Base-by-base conservation (phyloP, 2,329 filamentous ascomycete genomes). In the Aspergillus flavus region DNA sequence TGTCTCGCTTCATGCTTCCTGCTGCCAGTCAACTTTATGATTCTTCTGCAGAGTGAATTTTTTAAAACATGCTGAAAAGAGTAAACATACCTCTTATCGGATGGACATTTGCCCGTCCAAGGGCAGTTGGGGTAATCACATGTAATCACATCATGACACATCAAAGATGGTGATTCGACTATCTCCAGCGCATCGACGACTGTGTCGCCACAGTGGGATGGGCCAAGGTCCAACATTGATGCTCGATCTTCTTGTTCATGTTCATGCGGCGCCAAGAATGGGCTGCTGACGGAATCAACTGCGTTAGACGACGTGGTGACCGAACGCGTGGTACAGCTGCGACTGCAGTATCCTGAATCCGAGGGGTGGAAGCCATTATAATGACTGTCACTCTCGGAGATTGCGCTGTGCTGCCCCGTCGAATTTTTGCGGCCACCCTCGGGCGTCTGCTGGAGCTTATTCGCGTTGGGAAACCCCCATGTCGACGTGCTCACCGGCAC, bases 1-100 rank as follows among this genome's bases (percentile, higher is more conserved):
- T 96, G 92, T 56, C 89, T 88, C 23, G 89, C 83, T 53, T 82
- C 77, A 70, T 96, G 92, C 76, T 96, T 96, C 63, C 93, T 96
- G 63, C 7, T n/a, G 16, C 48, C 21, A 10, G 4, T 52, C 10
- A 52, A 14, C 28, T 23, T 16, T 19, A 19, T 32, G 21, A 10
- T 11, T 12, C 19, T 21, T n/a, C 32, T 14, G 19, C 14, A 14
- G 16, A 30, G n/a, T n/a, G 21, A 23, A 16, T 14, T 19, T 32
- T 11, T 19, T 3, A 4, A 30, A 36, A 6, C 34, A n/a, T 23
- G 12, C 21, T 12, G 16, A 21, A 26, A 36, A 19, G 11, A 5
- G 28, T 26, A 30, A 53, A 65, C 69, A 61, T 62, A 80, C 79
- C 75, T 77, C 62, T 78, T 75, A 58, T 80, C 78, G 1, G 79